A percentile compares a stretch with the other conserved stretches of the same genome.
Evolutionary conservation across 2,329 filamentous ascomycete genomes (phyloP).

Genomic region (Byssochlamys sp.): DNA sequence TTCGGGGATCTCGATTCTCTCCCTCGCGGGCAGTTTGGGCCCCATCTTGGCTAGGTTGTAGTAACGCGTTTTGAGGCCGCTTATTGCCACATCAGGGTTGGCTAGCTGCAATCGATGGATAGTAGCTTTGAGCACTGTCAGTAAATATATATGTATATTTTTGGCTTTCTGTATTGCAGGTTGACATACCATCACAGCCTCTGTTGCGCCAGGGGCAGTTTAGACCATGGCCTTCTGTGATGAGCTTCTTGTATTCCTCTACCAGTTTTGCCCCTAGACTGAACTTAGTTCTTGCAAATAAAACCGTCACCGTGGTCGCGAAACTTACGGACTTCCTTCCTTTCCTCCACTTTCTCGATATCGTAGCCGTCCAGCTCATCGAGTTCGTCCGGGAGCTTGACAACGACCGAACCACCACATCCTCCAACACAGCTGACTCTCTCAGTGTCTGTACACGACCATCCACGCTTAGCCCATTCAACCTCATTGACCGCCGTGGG

Average conservation of each 20-base stretch:
- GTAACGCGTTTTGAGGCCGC: conserved; percentile 54
- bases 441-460: conserved; percentile 75
- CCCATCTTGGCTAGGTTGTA: conserved; percentile 39
- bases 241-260: conserved; percentile 63
- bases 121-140: conserved; percentile 38
- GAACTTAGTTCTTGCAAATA: conserved; percentile 4
- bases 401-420: conserved; percentile 73
- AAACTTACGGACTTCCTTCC: conserved; percentile 35
- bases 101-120: conserved; percentile 58
- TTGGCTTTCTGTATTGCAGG: background rate
- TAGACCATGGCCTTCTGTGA: conserved; percentile 65
- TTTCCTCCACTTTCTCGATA: conserved; percentile 31
- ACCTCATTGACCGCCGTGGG: conserved; percentile 77
- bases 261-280: conserved; percentile 55
- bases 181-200: conserved; percentile 66
- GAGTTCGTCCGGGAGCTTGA: conserved; percentile 64
- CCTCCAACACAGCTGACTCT: conserved; percentile 71
- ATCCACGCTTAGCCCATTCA: conserved; percentile 88
- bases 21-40: conserved; percentile 26
- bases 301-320: background rate
- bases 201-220: conserved; percentile 77
- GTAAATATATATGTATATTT: conserved; percentile 1
- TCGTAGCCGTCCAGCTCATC: conserved; percentile 41
- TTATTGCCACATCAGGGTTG: conserved; percentile 51
- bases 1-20: conserved; percentile 22